These are phyloP conservation scores for Sutorius australiensis DNA, from an alignment of 768 basidiomycete species.

Conservation along the genomic window DNA sequence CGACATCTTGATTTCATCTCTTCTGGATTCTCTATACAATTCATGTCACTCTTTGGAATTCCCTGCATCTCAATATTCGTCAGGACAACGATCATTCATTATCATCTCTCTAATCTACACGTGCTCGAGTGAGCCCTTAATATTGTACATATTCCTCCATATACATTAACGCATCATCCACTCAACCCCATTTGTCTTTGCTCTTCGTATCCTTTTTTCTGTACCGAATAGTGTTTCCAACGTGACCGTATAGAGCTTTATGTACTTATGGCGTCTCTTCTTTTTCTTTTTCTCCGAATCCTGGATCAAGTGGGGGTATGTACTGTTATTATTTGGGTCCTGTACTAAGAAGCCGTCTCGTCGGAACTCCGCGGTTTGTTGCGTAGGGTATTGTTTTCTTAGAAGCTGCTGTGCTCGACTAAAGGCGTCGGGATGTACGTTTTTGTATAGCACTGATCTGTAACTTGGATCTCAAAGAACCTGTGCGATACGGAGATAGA, in stretches of 20 bases:
- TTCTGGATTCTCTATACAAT: conserved; percentile 33
- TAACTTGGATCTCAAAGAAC: conserved; percentile 11
- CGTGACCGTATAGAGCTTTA: conserved; percentile 24
- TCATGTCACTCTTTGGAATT: conserved; percentile 34
- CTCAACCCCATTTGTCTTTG: conserved; percentile 22
- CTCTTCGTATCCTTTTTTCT: conserved; percentile 13
- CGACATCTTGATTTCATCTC: conserved; percentile 34
- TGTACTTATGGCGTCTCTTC: conserved; percentile 24
- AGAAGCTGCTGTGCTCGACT: conserved; percentile 10
- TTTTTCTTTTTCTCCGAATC: not conserved
- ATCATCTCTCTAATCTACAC: conserved; percentile 33
- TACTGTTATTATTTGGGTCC: conserved; percentile 1
- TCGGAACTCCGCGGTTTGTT: conserved; percentile 32
- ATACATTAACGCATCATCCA: conserved; percentile 30
- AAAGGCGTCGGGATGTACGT: conserved; percentile 3
- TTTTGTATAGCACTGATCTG: conserved; percentile 11
- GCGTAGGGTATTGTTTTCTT: not conserved
- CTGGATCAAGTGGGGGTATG: conserved; percentile 20
- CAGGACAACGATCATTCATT: conserved; percentile 38
- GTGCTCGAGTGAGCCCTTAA: conserved; percentile 31
- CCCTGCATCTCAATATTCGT: conserved; percentile 30
- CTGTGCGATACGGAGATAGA: conserved; percentile 10
- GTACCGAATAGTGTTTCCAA: conserved; percentile 24
- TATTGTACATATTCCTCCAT: conserved; percentile 33
- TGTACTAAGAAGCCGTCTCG: conserved; percentile 6